These are phyloP conservation scores for Golubevia pallescens DNA, from an alignment of 1,284 basidiomycete species.

Conservation along the genomic window DNA sequence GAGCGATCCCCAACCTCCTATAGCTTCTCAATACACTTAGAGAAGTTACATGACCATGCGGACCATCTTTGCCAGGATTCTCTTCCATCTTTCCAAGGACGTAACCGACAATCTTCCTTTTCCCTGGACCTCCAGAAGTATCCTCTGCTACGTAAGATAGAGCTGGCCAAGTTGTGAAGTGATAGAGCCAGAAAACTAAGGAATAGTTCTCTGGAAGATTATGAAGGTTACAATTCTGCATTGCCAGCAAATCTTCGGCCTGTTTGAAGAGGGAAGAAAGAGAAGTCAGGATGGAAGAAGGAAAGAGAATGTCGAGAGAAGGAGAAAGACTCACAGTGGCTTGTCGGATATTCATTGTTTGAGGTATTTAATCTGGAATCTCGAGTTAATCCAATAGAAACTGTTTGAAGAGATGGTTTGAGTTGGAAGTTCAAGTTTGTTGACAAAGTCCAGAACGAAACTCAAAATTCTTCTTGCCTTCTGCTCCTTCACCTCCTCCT, in stretches of 20 bases:
- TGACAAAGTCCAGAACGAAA: too few species aligned
- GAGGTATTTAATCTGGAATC: not conserved
- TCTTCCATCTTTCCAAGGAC: conserved; percentile 58
- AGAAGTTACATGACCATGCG: conserved; percentile 61
- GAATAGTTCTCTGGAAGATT: conserved; percentile 64
- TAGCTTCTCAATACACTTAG: conserved; percentile 59
- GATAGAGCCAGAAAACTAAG: conserved; percentile 60
- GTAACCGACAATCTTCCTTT: conserved; percentile 52
- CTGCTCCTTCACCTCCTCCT: conserved; percentile 7
- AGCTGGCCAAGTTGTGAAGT: conserved; percentile 61
- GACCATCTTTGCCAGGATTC: conserved; percentile 32
- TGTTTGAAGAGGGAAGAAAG: conserved; percentile 7
- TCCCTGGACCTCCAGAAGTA: conserved; percentile 32
- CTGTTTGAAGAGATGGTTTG: too few species aligned
- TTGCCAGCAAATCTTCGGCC: conserved; percentile 56
- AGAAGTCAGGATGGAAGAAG: not conserved
- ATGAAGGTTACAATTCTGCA: conserved; percentile 63
- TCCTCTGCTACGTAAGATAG: conserved; percentile 63
- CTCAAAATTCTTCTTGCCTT: too few species aligned
- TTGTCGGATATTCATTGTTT: too few species aligned
- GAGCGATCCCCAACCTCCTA: conserved; percentile 53
- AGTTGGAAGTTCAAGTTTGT: too few species aligned
- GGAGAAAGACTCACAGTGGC: too few species aligned
- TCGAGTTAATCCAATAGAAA: too few species aligned
- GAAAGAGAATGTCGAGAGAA: not conserved